Evolutionary conservation across 176 grass and related monocot genomes (phyloP).

Genomic region (Eleusine indica): DNA sequence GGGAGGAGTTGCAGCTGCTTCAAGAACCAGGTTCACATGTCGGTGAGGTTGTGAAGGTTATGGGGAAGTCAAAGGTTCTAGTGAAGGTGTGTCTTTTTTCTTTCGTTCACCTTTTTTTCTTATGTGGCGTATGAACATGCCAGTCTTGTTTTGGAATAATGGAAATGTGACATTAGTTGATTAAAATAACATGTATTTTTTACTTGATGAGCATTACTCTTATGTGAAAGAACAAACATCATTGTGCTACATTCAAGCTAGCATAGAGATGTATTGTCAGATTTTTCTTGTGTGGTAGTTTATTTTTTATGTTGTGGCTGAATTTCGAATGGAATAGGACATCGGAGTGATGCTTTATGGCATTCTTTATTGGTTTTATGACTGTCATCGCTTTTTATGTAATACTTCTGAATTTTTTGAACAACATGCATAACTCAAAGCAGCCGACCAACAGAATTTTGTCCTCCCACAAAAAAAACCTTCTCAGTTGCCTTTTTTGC

Average conservation of each 20-base stretch:
- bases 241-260: neutral
- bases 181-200: neutral
- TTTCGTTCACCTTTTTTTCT: neutral
- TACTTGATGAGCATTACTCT: neutral
- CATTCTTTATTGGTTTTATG: neutral
- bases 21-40: slow-evolving; percentile 87
- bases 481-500: neutral
- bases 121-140: neutral
- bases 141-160: neutral
- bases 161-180: no score
- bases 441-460: neutral
- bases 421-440: neutral
- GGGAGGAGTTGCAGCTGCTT: slow-evolving; percentile 81
- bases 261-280: neutral
- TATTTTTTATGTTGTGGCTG: neutral
- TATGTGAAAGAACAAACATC: neutral
- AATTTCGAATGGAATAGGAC: neutral
- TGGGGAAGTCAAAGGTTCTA: slow-evolving; percentile 95
- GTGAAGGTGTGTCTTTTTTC: slow-evolving; percentile 65
- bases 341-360: slow-evolving; percentile 1
- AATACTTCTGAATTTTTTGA: neutral
- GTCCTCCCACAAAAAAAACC: neutral
- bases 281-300: neutral
- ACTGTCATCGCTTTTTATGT: neutral
- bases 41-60: slow-evolving; percentile 96